Evolutionary conservation across 2,329 filamentous ascomycete species (phyloP).

Genomic region (Cercospora berteroae): DNA sequence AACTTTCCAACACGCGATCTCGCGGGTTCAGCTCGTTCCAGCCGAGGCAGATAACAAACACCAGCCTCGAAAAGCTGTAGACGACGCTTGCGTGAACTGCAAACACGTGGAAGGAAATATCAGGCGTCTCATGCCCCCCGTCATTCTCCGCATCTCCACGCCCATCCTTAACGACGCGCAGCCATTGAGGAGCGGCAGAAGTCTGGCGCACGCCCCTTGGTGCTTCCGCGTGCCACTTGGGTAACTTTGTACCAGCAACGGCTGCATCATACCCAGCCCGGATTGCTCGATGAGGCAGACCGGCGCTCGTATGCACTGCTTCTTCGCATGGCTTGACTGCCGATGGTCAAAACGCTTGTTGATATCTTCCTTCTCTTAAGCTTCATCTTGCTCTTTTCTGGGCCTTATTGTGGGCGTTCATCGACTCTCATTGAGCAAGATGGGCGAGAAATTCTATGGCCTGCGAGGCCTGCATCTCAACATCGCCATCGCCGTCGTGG

Average conservation of each 20-base stretch:
- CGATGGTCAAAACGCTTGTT: constrained; percentile 4
- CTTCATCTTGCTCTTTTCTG: neutral
- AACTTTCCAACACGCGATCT: neutral
- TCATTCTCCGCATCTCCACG: constrained; percentile 11
- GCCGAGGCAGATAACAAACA: neutral
- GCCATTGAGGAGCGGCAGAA: neutral
- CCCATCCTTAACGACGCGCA: constrained; percentile 1
- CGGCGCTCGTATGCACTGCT: constrained; percentile 3
- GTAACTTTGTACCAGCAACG: constrained; percentile 1
- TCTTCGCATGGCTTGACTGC: constrained; percentile 5
- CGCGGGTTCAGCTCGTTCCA: neutral
- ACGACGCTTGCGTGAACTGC: neutral
- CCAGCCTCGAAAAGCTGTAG: neutral
- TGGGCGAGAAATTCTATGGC: constrained; percentile 40
- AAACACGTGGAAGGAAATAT: neutral
- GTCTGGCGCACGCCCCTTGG: neutral
- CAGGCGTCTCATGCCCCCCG: constrained; percentile 2
- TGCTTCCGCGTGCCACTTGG: neutral
- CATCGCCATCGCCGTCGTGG: constrained; percentile 45
- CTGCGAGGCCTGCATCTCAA: constrained; percentile 44
- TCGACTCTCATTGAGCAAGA: constrained; percentile 1
- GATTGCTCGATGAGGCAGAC: constrained; percentile 10
- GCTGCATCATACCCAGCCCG: constrained; percentile 10
- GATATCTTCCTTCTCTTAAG: constrained; percentile 7
- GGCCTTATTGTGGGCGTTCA: neutral